A percentile compares a stretch with the other conserved stretches of the same genome.
These are phyloP conservation scores for Metschnikowia gruessii DNA, from an alignment of 805 yeast species.

Conservation along the genomic window DNA sequence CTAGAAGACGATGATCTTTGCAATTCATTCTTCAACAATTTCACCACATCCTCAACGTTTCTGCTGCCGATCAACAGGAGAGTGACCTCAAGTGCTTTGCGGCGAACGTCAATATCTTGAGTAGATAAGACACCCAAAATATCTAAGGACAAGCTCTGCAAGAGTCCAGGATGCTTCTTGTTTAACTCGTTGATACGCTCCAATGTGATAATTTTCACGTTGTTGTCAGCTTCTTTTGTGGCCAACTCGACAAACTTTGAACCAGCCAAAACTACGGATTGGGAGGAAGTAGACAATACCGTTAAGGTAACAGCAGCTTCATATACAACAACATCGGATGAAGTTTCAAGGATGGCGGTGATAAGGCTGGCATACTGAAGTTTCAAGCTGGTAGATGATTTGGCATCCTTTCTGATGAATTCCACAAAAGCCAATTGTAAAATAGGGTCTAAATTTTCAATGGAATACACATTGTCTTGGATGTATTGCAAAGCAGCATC, in stretches of 20 bases:
- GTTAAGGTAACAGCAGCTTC: constrained; percentile 88
- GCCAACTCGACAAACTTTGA: constrained; percentile 84
- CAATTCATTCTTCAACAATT: constrained; percentile 87
- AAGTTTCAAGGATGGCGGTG: constrained; percentile 66
- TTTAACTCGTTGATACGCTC: constrained; percentile 80
- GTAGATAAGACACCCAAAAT: constrained; percentile 81
- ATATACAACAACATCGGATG: constrained; percentile 72
- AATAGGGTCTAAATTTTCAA: constrained; percentile 72
- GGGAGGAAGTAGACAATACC: constrained; percentile 55
- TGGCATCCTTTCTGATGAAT: constrained; percentile 74
- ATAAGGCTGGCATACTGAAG: constrained; percentile 70
- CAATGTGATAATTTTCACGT: constrained; percentile 87
- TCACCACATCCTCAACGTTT: constrained; percentile 91
- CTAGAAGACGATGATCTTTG: constrained; percentile 65
- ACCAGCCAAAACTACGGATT: constrained; percentile 75
- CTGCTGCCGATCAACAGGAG: constrained; percentile 76
- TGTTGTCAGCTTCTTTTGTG: constrained; percentile 89
- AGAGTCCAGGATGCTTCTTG: constrained; percentile 69
- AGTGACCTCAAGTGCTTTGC: constrained; percentile 82
- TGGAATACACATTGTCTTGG: constrained; percentile 59
- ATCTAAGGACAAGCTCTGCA: constrained; percentile 82
- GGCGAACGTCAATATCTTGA: constrained; percentile 88
- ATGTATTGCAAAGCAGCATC: constrained; percentile 81
- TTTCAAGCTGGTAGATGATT: constrained; percentile 54
- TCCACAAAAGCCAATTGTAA: constrained; percentile 88